phyloP scores from a whole-genome alignment of 169 alveolate genomes.

The Plasmodium yoelii region DNA sequence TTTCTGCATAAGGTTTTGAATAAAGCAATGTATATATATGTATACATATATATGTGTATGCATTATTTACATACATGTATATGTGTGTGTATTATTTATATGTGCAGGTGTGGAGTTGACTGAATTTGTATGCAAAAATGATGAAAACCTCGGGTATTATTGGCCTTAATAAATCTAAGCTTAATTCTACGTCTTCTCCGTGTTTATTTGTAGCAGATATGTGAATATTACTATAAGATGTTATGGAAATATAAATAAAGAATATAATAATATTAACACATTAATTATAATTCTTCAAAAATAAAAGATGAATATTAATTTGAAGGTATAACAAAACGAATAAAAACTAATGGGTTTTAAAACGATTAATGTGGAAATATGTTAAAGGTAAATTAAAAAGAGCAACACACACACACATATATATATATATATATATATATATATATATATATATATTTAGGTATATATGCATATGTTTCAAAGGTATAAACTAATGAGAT shows the following conservation, averaged over 20 bases:
- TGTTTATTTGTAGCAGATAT: slow-evolving; percentile 34
- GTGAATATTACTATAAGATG: slow-evolving; percentile 26
- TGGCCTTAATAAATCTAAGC: slow-evolving; percentile 46
- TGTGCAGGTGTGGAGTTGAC: background rate
- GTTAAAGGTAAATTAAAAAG: too few relatives aligned
- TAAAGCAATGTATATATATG: background rate
- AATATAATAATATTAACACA: too few relatives aligned
- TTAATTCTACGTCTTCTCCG: slow-evolving; percentile 37
- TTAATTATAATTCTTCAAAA: background rate
- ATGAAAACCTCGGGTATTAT: slow-evolving; percentile 61
- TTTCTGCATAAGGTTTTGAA: slow-evolving; percentile 6
- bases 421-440: too few relatives aligned
- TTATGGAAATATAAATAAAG: background rate
- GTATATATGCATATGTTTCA: background rate
- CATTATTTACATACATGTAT: too few relatives aligned
- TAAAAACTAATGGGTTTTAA: too few relatives aligned
- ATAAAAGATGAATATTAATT: background rate
- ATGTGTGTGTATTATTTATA: too few relatives aligned
- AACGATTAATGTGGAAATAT: too few relatives aligned
- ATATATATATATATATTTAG: background rate
- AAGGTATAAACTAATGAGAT: too few relatives aligned
- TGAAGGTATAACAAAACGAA: background rate
- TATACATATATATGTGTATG: background rate
- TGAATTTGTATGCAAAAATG: background rate
- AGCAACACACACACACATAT: too few relatives aligned